These are phyloP conservation scores for Tilletia walkeri DNA, from an alignment of 1,284 basidiomycete genomes.

Conservation along the genomic window DNA sequence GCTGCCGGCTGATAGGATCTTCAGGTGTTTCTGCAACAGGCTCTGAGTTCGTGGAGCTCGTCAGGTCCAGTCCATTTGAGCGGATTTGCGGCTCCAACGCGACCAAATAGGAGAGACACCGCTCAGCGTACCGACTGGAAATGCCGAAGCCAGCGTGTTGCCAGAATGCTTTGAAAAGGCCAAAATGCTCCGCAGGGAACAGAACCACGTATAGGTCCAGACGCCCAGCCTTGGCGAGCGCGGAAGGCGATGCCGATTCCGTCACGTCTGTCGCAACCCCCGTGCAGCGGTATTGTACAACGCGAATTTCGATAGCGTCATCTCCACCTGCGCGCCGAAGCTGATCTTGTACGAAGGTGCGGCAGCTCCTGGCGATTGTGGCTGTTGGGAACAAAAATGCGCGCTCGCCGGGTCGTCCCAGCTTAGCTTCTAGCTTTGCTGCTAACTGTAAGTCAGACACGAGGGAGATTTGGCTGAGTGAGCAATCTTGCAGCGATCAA, in stretches of 20 bases:
- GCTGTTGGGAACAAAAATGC: slow-evolving; percentile 48
- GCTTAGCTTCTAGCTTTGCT: slow-evolving; percentile 33
- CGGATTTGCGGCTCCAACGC: not conserved
- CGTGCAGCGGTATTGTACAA: slow-evolving; percentile 20
- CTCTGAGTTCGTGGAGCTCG: not conserved
- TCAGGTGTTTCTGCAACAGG: not conserved
- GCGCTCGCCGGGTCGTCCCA: slow-evolving; percentile 36
- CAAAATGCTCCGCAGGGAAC: slow-evolving; percentile 67
- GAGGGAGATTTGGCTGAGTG: not conserved
- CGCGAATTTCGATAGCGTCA: slow-evolving; percentile 4
- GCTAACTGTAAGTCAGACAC: slow-evolving; percentile 25
- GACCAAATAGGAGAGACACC: slow-evolving; percentile 70
- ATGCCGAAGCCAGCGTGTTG: slow-evolving; percentile 91
- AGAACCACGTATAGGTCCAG: slow-evolving; percentile 68
- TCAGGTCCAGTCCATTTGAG: not conserved
- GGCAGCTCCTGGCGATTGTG: slow-evolving; percentile 40
- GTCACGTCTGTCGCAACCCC: slow-evolving; percentile 6
- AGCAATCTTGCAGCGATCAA: too few species aligned
- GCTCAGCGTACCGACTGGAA: slow-evolving; percentile 80
- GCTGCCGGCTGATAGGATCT: not conserved
- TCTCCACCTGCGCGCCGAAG: slow-evolving; percentile 25
- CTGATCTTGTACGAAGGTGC: slow-evolving; percentile 43
- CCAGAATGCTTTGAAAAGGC: slow-evolving; percentile 87
- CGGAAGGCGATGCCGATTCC: slow-evolving; percentile 8
- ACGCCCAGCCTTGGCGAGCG: not conserved